Evolutionary conservation across 1,139 yeast genomes (phyloP).

Genomic region (Candida gigantensis): DNA sequence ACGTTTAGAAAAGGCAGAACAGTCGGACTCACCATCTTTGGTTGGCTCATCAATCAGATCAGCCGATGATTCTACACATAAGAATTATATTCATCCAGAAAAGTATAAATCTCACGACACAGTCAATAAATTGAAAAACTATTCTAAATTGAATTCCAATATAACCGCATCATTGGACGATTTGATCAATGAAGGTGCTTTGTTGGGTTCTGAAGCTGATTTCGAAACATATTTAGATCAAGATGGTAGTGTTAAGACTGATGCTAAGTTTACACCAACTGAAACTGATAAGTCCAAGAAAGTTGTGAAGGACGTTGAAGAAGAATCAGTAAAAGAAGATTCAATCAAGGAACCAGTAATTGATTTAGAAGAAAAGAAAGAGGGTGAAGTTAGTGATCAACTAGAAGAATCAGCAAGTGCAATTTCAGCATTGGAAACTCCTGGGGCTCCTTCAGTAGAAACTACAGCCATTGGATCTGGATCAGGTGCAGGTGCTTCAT

Average conservation of each 20-base stretch:
- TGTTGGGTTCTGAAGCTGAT: slow-evolving; percentile 57
- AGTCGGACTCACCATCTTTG: slow-evolving; percentile 52
- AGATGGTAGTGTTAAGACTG: slow-evolving; percentile 52
- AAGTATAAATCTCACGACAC: slow-evolving; percentile 28
- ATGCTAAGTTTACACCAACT: slow-evolving; percentile 31
- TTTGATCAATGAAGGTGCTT: slow-evolving; percentile 60
- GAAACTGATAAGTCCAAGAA: slow-evolving; percentile 10
- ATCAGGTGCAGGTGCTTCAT: slow-evolving; percentile 7
- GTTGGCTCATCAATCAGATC: slow-evolving; percentile 57
- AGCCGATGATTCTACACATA: slow-evolving; percentile 50
- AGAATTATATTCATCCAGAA: slow-evolving; percentile 51
- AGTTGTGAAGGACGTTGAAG: too few species aligned
- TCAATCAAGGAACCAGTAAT: too few species aligned
- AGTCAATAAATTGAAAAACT: slow-evolving; percentile 2
- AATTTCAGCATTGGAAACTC: too few species aligned
- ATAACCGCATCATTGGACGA: slow-evolving; percentile 55
- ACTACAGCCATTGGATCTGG: slow-evolving; percentile 2
- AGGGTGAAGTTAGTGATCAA: too few species aligned
- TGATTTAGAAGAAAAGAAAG: too few species aligned
- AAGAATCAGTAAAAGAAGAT: too few species aligned
- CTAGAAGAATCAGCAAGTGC: too few species aligned
- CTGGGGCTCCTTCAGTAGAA: too few species aligned
- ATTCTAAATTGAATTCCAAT: slow-evolving; percentile 21
- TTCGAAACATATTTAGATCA: slow-evolving; percentile 54
- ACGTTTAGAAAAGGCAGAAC: slow-evolving; percentile 55